Evolutionary conservation across 495 filamentous ascomycete species (phyloP).

Genomic region (Penicillium herquei): DNA sequence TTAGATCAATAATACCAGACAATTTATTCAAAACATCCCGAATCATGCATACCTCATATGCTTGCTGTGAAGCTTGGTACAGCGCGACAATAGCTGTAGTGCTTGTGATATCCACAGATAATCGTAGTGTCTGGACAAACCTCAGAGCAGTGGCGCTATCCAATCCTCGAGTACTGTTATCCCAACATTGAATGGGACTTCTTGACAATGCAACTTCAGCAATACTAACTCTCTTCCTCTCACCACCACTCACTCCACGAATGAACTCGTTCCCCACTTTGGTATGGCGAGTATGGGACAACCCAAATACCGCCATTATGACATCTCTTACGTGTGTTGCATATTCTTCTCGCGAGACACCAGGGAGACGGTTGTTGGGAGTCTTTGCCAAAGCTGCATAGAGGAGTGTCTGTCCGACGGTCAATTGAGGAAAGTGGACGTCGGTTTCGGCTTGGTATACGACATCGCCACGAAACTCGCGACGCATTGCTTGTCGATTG

Average conservation of each 20-base stretch:
- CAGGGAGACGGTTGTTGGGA: conserved; percentile 36
- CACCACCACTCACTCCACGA: conserved; percentile 76
- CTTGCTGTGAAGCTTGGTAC: conserved; percentile 80
- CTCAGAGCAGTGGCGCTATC: conserved; percentile 79
- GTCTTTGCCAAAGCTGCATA: conserved; percentile 54
- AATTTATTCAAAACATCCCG: too few relatives aligned
- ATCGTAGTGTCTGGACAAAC: conserved; percentile 66
- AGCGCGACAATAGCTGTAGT: conserved; percentile 73
- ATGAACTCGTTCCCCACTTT: conserved; percentile 77
- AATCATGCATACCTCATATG: conserved; percentile 52
- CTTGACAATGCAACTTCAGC: conserved; percentile 65
- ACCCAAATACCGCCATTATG: conserved; percentile 60
- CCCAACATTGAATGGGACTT: conserved; percentile 77
- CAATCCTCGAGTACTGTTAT: conserved; percentile 72
- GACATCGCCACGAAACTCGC: conserved; percentile 58
- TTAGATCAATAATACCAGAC: not conserved
- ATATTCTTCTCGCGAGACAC: conserved; percentile 43
- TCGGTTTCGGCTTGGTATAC: conserved; percentile 21
- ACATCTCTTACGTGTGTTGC: conserved; percentile 46
- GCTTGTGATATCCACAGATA: conserved; percentile 62
- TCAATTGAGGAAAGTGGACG: conserved; percentile 57
- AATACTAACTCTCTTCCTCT: conserved; percentile 80
- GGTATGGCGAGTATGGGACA: conserved; percentile 74
- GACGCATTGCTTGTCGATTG: conserved; percentile 29
- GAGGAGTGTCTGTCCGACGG: conserved; percentile 57